A percentile compares a stretch with the other conserved stretches of the same genome.
Conservation (phyloP, 2,329 filamentous ascomycete species). For the Colletotrichum kahawae region DNA sequence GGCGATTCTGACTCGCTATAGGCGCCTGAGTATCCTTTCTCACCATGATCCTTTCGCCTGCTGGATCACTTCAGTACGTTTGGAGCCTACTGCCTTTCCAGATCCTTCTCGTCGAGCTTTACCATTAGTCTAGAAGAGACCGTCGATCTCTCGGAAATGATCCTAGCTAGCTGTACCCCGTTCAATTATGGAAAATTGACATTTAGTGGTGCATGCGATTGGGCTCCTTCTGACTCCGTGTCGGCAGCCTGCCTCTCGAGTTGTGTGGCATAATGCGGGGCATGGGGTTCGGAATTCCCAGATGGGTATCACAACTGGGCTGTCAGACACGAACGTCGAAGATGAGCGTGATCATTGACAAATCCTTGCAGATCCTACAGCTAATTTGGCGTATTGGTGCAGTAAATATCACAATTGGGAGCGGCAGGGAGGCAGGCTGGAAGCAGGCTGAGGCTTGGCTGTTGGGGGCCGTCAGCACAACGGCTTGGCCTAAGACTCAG, state of each 20-base stretch:
- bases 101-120: not conserved
- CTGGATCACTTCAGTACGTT: not conserved
- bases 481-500: not conserved
- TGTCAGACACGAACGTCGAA: not conserved
- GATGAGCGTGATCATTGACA: not conserved
- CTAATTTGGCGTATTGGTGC: not conserved
- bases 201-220: not conserved
- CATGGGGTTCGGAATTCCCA: not conserved
- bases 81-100: not conserved
- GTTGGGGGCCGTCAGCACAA: not conserved
- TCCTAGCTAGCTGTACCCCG: not conserved
- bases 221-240: fast-evolving
- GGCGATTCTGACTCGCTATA: not conserved
- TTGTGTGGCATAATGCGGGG: not conserved
- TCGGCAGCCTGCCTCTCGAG: not conserved
- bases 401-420: not conserved
- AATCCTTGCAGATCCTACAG: not conserved
- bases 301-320: not conserved
- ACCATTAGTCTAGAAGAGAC: not conserved
- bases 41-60: not conserved
- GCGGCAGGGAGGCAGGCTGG: not conserved
- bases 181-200: not conserved
- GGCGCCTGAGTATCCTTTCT: not conserved
- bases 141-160: not conserved
- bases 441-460: not conserved